Evolutionary conservation across 768 basidiomycete species (phyloP), one percentile per base, ranked within the genome.

Genomic region (Boletus rubescentipes): DNA sequence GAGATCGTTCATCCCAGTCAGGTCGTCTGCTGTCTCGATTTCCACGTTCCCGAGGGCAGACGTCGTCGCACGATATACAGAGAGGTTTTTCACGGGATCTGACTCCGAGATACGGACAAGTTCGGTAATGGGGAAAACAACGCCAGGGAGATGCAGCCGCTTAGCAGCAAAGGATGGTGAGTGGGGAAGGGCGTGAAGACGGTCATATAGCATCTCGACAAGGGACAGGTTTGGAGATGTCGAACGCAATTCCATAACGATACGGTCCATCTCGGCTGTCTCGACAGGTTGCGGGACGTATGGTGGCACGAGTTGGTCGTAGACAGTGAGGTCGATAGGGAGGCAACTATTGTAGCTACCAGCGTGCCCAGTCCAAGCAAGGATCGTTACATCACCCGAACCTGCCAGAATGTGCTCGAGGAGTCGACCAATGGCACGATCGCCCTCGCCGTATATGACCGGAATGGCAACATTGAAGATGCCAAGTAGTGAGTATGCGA

Each of bases 221-320:
- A 31, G 12, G 6, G 49, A 32, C 8, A 37, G 32, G 10, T 54
- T 42, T 9, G 31, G 94, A 2, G 5, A 2, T 2, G 47, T 29
- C 4, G 46, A 40, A 29, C 32, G 34, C 6, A 51, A 15, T 30
- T 12, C 10, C 5, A 0, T 3, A 0, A 59, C 40, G 0, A 11
- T 20, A 0, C 6, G 14, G 1, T 32, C 41, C 39, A 57, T 30
- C 34, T 41, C 46, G 0, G 14, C 4, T 3, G 43, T 23, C 23
- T 46, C 45, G 9, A 58, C 10, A 20, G 9, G 46, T 18, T 5
- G 40, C n/a, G 57, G 47, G 16, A 54, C 9, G 16, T 58, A 47
- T 1, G 50, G 39, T 2, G 58, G 46, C 2, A 42, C 20, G 3
- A 50, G 9, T 21, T 46, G 43, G 12, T 47, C 14, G 35, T 57